A percentile compares a stretch with the other conserved stretches of the same genome.
These are phyloP conservation scores for Bathelium albidoporum DNA, from an alignment of 495 filamentous ascomycete species.

Conservation along the genomic window DNA sequence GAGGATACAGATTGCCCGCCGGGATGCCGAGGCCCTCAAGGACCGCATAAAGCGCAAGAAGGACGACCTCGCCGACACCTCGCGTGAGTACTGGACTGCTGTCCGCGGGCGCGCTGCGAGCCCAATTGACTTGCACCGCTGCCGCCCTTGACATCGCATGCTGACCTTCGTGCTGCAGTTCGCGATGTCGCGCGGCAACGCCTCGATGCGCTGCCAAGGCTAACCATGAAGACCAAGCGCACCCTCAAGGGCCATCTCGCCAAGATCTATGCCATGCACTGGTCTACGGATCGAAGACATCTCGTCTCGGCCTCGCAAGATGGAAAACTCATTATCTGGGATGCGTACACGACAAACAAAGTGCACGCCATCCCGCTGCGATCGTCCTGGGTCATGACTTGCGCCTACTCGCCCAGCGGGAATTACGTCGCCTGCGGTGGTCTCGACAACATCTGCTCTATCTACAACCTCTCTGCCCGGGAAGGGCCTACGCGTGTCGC, in stretches of 20 bases:
- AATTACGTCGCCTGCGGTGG: constrained; percentile 98
- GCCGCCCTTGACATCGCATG: not conserved
- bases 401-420: constrained; percentile 94
- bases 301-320: constrained; percentile 97
- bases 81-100: constrained; percentile 56
- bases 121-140: not conserved
- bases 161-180: constrained; percentile 45
- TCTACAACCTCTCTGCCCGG: constrained; percentile 94
- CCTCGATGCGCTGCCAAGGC: constrained; percentile 80
- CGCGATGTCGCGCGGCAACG: constrained; percentile 81
- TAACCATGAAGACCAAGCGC: constrained; percentile 91
- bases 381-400: constrained; percentile 99
- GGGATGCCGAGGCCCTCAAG: constrained; percentile 96
- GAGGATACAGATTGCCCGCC: constrained; percentile 89
- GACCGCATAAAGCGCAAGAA: constrained; percentile 99
- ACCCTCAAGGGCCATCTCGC: constrained; percentile 95
- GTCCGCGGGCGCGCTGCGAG: not conserved
- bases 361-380: constrained; percentile 97
- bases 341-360: constrained; percentile 99
- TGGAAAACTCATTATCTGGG: constrained; percentile 99
- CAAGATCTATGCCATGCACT: constrained; percentile 99
- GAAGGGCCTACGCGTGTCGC: constrained; percentile 95
- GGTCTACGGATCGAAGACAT: constrained; percentile 97
- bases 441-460: constrained; percentile 98
- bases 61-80: constrained; percentile 96